Percentiles rank a stretch among this genome's conserved stretches.
These are phyloP conservation scores for Beauveria asiatica DNA, from an alignment of 2,329 filamentous ascomycete species.

Conservation along the genomic window DNA sequence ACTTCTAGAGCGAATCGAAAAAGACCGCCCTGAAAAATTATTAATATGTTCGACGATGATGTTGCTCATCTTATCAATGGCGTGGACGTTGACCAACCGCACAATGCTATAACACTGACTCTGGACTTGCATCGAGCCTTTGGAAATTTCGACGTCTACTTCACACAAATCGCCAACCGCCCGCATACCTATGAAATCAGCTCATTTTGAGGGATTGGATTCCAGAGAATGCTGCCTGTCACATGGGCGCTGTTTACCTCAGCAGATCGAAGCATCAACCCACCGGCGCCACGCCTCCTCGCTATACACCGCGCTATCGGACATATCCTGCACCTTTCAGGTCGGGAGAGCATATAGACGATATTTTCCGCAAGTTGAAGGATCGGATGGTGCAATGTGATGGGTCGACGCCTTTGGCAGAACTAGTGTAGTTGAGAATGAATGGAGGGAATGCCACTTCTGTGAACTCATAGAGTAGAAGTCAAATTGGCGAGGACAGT, in stretches of 20 bases:
- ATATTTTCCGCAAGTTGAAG: slow-evolving; percentile 14
- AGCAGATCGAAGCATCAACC: slow-evolving; percentile 19
- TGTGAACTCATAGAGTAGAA: neutral
- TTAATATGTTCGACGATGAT: slow-evolving; percentile 33
- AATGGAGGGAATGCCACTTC: neutral
- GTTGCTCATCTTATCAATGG: slow-evolving; percentile 29
- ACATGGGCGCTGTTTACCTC: slow-evolving; percentile 22
- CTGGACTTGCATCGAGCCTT: slow-evolving; percentile 13
- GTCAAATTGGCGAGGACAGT: neutral
- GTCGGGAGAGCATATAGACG: slow-evolving; percentile 24
- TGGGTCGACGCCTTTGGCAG: neutral
- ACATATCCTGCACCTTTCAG: slow-evolving; percentile 25
- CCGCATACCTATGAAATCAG: slow-evolving; percentile 18
- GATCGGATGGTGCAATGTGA: neutral
- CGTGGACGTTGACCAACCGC: slow-evolving; percentile 23
- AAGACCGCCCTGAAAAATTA: slow-evolving; percentile 26
- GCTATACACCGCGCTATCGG: slow-evolving; percentile 25
- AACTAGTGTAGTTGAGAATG: neutral
- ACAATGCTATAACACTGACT: slow-evolving; percentile 25
- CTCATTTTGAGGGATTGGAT: slow-evolving; percentile 10
- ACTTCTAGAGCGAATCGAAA: slow-evolving; percentile 18
- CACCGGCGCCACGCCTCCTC: slow-evolving; percentile 25
- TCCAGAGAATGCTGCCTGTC: slow-evolving; percentile 18
- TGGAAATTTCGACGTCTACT: slow-evolving; percentile 18
- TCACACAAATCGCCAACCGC: slow-evolving; percentile 20